These are phyloP conservation scores for Candida pini DNA, from an alignment of 805 yeast genomes.

Conservation along the genomic window DNA sequence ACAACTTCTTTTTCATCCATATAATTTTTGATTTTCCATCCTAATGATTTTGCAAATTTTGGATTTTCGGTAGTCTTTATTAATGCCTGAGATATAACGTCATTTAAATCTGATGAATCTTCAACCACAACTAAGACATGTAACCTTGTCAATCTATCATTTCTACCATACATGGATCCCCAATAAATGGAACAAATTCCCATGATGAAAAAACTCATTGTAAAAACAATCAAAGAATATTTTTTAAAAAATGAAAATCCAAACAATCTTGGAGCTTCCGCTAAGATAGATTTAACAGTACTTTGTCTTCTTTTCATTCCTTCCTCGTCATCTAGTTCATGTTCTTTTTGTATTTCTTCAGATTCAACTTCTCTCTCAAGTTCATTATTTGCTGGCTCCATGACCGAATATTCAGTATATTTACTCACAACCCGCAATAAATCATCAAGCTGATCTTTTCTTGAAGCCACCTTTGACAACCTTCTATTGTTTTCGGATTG, in stretches of 20 bases:
- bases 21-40: slow-evolving; percentile 33
- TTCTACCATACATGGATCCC: slow-evolving; percentile 38
- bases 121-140: slow-evolving; percentile 36
- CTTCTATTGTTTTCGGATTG: too few species aligned
- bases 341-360: too few species aligned
- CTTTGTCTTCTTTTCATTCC: too few species aligned
- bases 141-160: slow-evolving; percentile 27
- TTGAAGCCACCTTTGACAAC: too few species aligned
- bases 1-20: slow-evolving; percentile 32
- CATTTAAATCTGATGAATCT: slow-evolving; percentile 24
- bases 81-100: slow-evolving; percentile 28
- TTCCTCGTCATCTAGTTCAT: too few species aligned
- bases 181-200: slow-evolving; percentile 41
- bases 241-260: slow-evolving; percentile 12
- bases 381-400: too few species aligned
- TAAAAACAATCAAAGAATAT: slow-evolving; percentile 11
- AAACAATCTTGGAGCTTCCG: too few species aligned
- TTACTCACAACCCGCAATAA: too few species aligned
- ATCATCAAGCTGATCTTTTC: too few species aligned
- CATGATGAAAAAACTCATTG: slow-evolving; percentile 33
- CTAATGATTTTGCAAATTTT: slow-evolving; percentile 19
- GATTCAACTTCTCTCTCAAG: too few species aligned
- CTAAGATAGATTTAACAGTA: too few species aligned
- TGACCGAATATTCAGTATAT: too few species aligned
- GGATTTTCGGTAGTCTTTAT: slow-evolving; percentile 11